A percentile compares a stretch with the other conserved stretches of the same genome.
Evolutionary conservation across 2,329 filamentous ascomycete species (phyloP).

Genomic region (Scedosporium dehoogii): DNA sequence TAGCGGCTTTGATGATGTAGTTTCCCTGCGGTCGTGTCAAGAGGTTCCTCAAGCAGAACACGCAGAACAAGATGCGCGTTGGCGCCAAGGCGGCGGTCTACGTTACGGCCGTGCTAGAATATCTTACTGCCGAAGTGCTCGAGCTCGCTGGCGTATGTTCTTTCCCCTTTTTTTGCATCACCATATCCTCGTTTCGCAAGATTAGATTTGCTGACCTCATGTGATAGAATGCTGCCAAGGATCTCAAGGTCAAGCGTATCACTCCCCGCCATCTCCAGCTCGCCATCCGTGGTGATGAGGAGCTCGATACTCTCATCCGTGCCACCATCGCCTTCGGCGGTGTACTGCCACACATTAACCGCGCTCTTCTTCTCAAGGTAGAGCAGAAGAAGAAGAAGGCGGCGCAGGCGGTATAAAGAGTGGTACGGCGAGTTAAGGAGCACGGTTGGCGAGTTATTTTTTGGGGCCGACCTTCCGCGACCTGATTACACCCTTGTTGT

Average conservation of each 20-base stretch:
- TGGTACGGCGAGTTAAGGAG: neutral
- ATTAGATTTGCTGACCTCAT: conserved; percentile 11
- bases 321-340: conserved; percentile 97
- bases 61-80: conserved; percentile 99
- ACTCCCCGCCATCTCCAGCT: conserved; percentile 96
- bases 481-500: neutral
- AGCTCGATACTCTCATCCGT: conserved; percentile 92
- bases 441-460: neutral
- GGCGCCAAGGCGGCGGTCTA: conserved; percentile 98
- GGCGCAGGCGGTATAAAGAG: conserved; percentile 2
- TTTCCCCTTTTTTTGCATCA: neutral
- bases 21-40: conserved; percentile 99
- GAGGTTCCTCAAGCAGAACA: conserved; percentile 98
- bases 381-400: conserved; percentile 89
- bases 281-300: conserved; percentile 96
- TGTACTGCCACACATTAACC: conserved; percentile 98
- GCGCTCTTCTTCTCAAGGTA: conserved; percentile 87
- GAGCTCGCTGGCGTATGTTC: conserved; percentile 79
- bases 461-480: neutral
- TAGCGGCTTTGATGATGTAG: conserved; percentile 33
- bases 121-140: conserved; percentile 94
- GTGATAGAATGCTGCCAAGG: conserved; percentile 83
- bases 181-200: neutral
- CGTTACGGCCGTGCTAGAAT: conserved; percentile 95
- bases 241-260: conserved; percentile 99